Evolutionary conservation across 75 land plant genomes (phyloP), one percentile per base, ranked within the genome.

Genomic region (Pseudotsuga menziesii): DNA sequence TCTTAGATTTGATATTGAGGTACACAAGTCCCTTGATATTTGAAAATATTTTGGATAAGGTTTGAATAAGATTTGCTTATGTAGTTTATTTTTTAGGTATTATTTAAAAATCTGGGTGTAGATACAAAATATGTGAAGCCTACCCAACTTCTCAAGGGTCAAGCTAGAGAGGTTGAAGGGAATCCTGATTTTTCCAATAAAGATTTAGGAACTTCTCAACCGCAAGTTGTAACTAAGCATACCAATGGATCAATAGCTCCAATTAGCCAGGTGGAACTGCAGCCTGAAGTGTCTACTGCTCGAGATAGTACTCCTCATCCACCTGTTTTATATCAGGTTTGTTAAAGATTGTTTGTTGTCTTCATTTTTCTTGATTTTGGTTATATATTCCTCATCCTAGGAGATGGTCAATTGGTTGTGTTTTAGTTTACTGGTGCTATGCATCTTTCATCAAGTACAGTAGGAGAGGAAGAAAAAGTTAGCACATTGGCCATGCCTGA

Each of bases 131-230:
- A 96, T 67, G 89, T 94, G 6, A 89, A 88, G 61, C 91, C 92
- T 13, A 83, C 94, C 73, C 87, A 93, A 75, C 94, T 96, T 62
- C 88, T 96, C 1, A 90, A 89, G 77, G 94, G 91, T 36, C 84
- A 91, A 17, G 67, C 72, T 11, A 23, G 91, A n/a, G n/a, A 90
- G 73, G 76, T 89, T 56, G 99, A 96, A 81, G 97, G 97, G 7
- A 96, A 96, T 85, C 97, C 99, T 77, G 99, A 96, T 80, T 96
- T 93, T 70, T 96, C 97, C 5, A 96, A 91, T 58, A 96, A 91
- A 76, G 97, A 96, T 80, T 20, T 81, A 60, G 85, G 72, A 44
- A 66, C 81, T 52, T 61, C 95, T 55, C 91, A 90, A 22, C 82
- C 2, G 2, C 36, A 73, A 57, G 44, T 74, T 1, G 74, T 83